Evolutionary conservation across 371 early-diverging fungal genomes (phyloP).

Genomic region (Mortierella sp.): DNA sequence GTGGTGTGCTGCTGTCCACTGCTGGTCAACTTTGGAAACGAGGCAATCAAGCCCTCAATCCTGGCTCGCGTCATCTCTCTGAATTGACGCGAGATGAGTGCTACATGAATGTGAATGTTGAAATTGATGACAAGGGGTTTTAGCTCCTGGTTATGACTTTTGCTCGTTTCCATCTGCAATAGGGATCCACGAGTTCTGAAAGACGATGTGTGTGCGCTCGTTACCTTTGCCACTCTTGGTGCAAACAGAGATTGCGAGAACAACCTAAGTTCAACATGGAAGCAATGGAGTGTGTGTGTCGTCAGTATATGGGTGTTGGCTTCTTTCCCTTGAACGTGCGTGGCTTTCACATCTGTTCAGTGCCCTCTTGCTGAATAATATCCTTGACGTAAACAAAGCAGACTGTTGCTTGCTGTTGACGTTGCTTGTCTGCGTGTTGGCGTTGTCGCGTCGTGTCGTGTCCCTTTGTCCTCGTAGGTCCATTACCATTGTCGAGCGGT

Average conservation of each 20-base stretch:
- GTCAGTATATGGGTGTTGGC: neutral
- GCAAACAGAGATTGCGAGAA: constrained; percentile 90
- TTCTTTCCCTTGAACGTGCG: neutral
- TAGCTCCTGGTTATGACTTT: neutral
- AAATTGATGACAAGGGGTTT: neutral
- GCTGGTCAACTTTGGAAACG: constrained; percentile 95
- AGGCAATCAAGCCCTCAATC: constrained; percentile 94
- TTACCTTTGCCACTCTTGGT: constrained; percentile 95
- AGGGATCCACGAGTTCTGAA: neutral
- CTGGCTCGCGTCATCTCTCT: constrained; percentile 95
- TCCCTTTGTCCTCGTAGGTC: neutral
- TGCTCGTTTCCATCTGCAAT: neutral
- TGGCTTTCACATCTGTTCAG: neutral
- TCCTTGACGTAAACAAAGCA: neutral
- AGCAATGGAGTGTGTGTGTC: neutral
- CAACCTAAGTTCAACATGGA: constrained; percentile 63
- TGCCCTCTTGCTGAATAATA: neutral
- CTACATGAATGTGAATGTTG: constrained; percentile 61
- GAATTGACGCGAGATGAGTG: constrained; percentile 96
- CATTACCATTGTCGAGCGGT: constrained; percentile 5
- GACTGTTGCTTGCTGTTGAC: neutral
- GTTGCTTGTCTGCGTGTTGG: neutral
- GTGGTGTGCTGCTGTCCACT: constrained; percentile 95
- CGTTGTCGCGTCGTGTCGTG: neutral
- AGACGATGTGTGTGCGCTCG: constrained; percentile 9